Evolutionary conservation across 148 eudicot species (phyloP), one percentile per base, ranked within the genome.

Genomic region (Vaccinium darrowii): DNA sequence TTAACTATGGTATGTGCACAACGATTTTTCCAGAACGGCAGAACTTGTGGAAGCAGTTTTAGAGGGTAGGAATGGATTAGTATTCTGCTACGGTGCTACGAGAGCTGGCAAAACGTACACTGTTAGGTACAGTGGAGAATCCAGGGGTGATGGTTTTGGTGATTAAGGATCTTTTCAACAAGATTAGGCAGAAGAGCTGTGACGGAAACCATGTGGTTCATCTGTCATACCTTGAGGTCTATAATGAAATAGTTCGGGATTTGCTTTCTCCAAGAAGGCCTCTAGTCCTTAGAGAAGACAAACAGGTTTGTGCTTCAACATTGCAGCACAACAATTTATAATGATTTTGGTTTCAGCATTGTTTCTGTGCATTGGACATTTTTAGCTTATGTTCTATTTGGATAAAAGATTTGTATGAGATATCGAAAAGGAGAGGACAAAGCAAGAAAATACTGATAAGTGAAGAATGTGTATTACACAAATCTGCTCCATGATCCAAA

Each of bases 131-230:
- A 16, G 86, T 92, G 21, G 95, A 90, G 85, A 94, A 83, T 88
- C 98, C 97, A 15, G 98, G 98, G 33, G 98, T 95, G 30, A 95
- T 95, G 98, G 95, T 92, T 25, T 85, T 95, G 85, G 98, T 98
- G 57, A 95, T 95, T 71, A 95, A 95, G 85, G 98, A 95, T 84
- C 88, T 95, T 15, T 94, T 95, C 81, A 90, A 85, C 87, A 95
- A 94, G 87, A 89, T 95, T 65, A 90, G 94, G 83, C 97, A 95
- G 81, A 90, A 94, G 86, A 95, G 97, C 85, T 89, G 52, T 83
- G 98, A 93, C 88, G 95, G 95, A 33, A 95, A 95, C 49, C 98
- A 95, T 86, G 92, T 88, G 19, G 95, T 95, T 84, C 98, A 95
- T 81, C 88, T 95, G 7, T 95, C 98, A 8, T 95, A 94, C 83